Base-by-base conservation (phyloP, 257 asterid genomes). In the Knoxia roxburghii region DNA sequence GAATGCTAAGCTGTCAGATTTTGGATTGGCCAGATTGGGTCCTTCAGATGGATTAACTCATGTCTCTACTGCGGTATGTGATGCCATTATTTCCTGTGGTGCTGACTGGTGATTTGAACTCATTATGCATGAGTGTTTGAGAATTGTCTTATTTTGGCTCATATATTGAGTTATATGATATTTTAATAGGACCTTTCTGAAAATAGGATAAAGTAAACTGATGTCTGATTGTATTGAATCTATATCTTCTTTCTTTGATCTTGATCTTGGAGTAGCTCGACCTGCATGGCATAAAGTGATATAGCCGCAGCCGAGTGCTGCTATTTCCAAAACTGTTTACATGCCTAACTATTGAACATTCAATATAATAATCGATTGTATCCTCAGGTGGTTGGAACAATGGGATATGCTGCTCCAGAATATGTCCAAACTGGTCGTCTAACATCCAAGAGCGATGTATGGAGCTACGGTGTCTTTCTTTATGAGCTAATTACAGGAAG, bases 401-500 rank as follows among this genome's bases (percentile, higher is more conserved):
- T 88, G 87, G 98, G 98, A 24, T 93, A 93, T 61, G 98, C 98
- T 10, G 97, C 98, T 53, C 98, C 98, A 0, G 98, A 93, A 72
- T 93, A 93, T 79, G 54, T 93, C 41, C 96, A 88, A 76, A 93
- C 96, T 0, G 98, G 98, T 3, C 97, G 90, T 56, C 90, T 93
- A 49, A 89, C 97, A 18, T 85, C 91, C 64, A 93, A 87, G 78
- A 89, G 90, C 11, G 98, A 93, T 30, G 97, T 89, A 17, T 93
- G 97, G 97, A 89, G 98, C 84, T 93, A 76, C 2, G 98, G 98
- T 12, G 96, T 93, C 55, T 89, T 93, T 78, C 88, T 93, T 1
- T 90, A 89, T 6, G 98, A 93, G 73, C 95, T 93, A 67, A 89
- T 93, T 62, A 93, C 98, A 0, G 96, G 98, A 18, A 78, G 98